Conservation (phyloP, 2,329 filamentous ascomycete species). For the Cladosporium sp. region DNA sequence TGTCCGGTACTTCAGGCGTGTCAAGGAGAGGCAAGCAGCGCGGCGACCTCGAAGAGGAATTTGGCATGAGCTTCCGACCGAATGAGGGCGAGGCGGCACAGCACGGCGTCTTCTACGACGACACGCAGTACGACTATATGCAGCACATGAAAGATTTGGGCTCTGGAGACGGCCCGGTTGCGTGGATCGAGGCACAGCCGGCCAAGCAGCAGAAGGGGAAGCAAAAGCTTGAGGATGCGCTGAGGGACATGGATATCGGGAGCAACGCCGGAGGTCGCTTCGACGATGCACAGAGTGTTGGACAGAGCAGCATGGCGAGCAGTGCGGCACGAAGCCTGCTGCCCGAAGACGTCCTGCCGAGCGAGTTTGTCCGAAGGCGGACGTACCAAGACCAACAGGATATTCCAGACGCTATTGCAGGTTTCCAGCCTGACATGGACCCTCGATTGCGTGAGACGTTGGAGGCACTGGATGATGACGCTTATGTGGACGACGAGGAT, state of each 20-base stretch:
- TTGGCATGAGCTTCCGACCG: constrained; percentile 65
- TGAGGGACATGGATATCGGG: constrained; percentile 51
- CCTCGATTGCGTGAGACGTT: constrained; percentile 82
- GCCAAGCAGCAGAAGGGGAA: constrained; percentile 61
- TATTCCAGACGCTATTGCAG: constrained; percentile 81
- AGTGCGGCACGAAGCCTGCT: constrained; percentile 43
- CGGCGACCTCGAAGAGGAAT: constrained; percentile 67
- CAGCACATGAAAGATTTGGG: constrained; percentile 89
- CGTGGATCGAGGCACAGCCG: constrained; percentile 65
- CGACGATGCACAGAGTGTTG: constrained; percentile 38
- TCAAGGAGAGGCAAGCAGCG: constrained; percentile 39
- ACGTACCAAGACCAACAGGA: constrained; percentile 93
- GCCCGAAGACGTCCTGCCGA: constrained; percentile 69
- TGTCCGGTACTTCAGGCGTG: constrained; percentile 25
- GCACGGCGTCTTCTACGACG: constrained; percentile 90
- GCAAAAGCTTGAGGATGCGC: constrained; percentile 72
- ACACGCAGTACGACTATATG: constrained; percentile 98
- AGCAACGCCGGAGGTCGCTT: constrained; percentile 29
- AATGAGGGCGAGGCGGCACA: constrained; percentile 97
- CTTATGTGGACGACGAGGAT: constrained; percentile 79
- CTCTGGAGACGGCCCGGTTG: constrained; percentile 51
- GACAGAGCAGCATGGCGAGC: constrained; percentile 35
- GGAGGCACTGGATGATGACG: constrained; percentile 91
- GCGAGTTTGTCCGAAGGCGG: constrained; percentile 67
- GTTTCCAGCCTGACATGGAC: constrained; percentile 98